phyloP scores from a whole-genome alignment of 352 stramenopile species.

The Peronosclerospora sorghi region DNA sequence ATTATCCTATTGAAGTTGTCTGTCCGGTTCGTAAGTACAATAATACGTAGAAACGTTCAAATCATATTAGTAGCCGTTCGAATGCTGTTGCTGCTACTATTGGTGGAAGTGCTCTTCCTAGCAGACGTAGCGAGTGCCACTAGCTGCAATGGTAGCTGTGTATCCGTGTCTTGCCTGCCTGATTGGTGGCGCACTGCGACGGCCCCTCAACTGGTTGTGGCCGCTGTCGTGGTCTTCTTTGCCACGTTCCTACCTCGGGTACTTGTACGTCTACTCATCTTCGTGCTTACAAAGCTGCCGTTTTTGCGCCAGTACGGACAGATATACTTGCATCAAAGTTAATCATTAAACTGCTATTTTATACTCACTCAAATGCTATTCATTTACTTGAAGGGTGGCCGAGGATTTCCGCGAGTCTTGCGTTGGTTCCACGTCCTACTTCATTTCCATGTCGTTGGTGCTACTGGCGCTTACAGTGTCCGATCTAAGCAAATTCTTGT shows the following conservation, averaged over 20 bases:
- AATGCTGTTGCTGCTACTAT: slow-evolving; percentile 4
- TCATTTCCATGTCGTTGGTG: slow-evolving; percentile 76
- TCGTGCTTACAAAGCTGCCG: slow-evolving; percentile 76
- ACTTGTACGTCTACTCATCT: slow-evolving; percentile 74
- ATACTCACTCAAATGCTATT: not conserved
- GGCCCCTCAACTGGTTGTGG: slow-evolving; percentile 34
- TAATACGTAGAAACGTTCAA: too few species aligned
- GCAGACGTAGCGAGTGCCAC: slow-evolving; percentile 3
- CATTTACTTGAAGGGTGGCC: slow-evolving; percentile 34
- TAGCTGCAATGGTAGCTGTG: slow-evolving; percentile 26
- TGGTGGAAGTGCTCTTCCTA: slow-evolving; percentile 6
- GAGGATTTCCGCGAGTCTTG: slow-evolving; percentile 76
- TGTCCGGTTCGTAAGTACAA: not conserved
- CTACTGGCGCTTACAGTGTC: slow-evolving; percentile 45
- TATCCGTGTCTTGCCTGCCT: slow-evolving; percentile 36
- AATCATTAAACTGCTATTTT: not conserved
- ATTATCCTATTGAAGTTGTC: too few species aligned
- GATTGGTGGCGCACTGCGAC: slow-evolving; percentile 42
- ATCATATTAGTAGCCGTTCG: too few species aligned
- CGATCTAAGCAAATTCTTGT: slow-evolving; percentile 53
- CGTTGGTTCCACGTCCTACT: slow-evolving; percentile 66
- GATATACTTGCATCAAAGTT: not conserved
- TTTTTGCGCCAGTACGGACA: slow-evolving; percentile 66
- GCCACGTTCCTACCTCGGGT: slow-evolving; percentile 80
- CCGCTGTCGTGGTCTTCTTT: slow-evolving; percentile 76